These are phyloP conservation scores for Rostrohypoxylon terebratum DNA, from an alignment of 495 filamentous ascomycete species.

Conservation along the genomic window DNA sequence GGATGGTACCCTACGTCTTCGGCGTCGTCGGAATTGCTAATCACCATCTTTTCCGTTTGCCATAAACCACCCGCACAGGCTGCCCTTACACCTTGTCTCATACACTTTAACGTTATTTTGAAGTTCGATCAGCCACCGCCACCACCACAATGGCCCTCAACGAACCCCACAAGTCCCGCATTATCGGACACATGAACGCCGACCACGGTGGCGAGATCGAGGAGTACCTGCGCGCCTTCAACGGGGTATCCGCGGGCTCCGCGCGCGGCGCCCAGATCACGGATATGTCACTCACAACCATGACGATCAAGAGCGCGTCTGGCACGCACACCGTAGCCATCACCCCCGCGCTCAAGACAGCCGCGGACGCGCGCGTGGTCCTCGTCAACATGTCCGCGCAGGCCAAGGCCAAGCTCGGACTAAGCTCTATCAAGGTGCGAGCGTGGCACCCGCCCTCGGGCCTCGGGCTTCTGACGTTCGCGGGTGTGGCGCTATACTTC, in stretches of 20 bases:
- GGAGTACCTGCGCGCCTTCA: constrained; percentile 74
- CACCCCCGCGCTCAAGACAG: constrained; percentile 67
- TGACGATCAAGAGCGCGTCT: constrained; percentile 62
- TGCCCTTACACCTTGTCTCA: neutral
- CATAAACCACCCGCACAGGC: neutral
- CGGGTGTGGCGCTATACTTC: constrained; percentile 52
- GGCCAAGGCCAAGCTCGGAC: constrained; percentile 51
- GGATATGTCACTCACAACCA: constrained; percentile 67
- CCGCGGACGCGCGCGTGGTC: constrained; percentile 70
- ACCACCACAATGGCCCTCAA: constrained; percentile 31
- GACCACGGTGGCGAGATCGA: constrained; percentile 75
- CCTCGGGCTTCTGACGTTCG: constrained; percentile 36
- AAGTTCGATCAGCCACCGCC: neutral
- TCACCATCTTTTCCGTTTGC: neutral
- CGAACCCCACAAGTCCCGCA: constrained; percentile 66
- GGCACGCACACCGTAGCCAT: constrained; percentile 64
- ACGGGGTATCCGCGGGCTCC: constrained; percentile 59
- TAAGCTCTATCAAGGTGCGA: constrained; percentile 39
- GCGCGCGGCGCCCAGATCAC: constrained; percentile 65
- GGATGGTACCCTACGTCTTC: neutral
- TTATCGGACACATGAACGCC: constrained; percentile 83
- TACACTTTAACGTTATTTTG: neutral
- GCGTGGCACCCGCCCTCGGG: constrained; percentile 47
- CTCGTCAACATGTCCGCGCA: constrained; percentile 70
- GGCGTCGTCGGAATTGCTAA: neutral